Evolutionary conservation across 805 yeast species (phyloP).

Genomic region (Pichia manshurica): DNA sequence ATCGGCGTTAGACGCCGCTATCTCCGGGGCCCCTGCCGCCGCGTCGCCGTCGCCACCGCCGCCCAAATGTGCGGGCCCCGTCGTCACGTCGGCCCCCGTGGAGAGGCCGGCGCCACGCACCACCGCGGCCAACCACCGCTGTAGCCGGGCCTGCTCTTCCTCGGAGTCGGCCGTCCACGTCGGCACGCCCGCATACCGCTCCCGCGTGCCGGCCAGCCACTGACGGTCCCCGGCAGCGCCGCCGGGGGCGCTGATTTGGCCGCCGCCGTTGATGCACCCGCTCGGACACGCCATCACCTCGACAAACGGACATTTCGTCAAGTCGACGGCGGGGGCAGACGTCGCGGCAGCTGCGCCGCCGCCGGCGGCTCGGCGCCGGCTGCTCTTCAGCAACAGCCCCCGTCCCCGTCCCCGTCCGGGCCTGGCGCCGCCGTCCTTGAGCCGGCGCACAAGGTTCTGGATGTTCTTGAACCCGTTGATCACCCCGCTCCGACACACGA

Average conservation of each 20-base stretch:
- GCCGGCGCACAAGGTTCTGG: slow-evolving; percentile 83
- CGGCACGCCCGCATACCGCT: neutral
- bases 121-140: no score
- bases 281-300: slow-evolving; percentile 99
- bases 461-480: slow-evolving; percentile 92
- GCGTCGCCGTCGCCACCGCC: no score
- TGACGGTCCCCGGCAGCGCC: slow-evolving; percentile 14
- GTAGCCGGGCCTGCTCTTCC: neutral
- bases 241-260: slow-evolving; percentile 57
- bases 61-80: no score
- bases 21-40: neutral
- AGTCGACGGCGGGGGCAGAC: slow-evolving; percentile 40
- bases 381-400: neutral
- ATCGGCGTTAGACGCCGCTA: neutral
- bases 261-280: slow-evolving; percentile 97
- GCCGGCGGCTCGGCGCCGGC: neutral
- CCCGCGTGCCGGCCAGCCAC: neutral
- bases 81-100: neutral
- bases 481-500: slow-evolving; percentile 54
- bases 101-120: no score
- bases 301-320: slow-evolving; percentile 67
- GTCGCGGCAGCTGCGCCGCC: no score
- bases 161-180: neutral
- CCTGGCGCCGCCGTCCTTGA: slow-evolving; percentile 44
- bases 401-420: slow-evolving; percentile 20